Conservation (phyloP, 2,329 filamentous ascomycete genomes). For the Fusarium sp. region DNA sequence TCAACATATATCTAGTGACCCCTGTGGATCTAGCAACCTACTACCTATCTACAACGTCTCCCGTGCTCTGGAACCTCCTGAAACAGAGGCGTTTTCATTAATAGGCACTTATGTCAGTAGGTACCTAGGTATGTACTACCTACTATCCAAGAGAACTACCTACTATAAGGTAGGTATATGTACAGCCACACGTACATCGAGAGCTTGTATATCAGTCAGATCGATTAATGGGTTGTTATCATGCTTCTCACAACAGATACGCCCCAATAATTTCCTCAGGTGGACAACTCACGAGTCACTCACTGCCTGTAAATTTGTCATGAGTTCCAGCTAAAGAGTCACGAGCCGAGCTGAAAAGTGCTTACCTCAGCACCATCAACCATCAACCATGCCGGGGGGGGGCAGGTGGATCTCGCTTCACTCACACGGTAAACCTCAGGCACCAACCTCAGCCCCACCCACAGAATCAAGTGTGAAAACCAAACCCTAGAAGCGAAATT, state of each 20-base stretch:
- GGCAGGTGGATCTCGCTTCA: neutral
- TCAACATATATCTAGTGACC: neutral
- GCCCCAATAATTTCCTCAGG: neutral
- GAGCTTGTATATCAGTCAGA: neutral
- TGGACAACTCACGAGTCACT: neutral
- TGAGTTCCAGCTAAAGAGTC: conserved; percentile 2
- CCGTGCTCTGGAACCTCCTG: neutral
- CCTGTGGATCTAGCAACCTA: neutral
- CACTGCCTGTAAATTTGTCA: conserved; percentile 28
- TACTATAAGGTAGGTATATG: neutral
- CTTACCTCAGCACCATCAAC: conserved; percentile 11
- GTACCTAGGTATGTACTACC: neutral
- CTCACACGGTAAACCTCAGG: conserved; percentile 21
- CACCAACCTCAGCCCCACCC: conserved; percentile 19
- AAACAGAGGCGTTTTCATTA: conserved; percentile 18
- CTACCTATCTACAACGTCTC: neutral
- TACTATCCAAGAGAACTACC: neutral
- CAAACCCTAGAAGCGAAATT: conserved; percentile 46
- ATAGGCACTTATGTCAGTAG: neutral
- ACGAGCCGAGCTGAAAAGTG: neutral
- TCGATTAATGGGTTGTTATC: neutral
- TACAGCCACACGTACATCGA: neutral
- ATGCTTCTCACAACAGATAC: neutral
- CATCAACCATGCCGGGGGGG: neutral
- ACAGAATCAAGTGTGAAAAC: conserved; percentile 50